Evolutionary conservation across 2,329 filamentous ascomycete genomes (phyloP).

Genomic region (Penicillium sclerotiorum): DNA sequence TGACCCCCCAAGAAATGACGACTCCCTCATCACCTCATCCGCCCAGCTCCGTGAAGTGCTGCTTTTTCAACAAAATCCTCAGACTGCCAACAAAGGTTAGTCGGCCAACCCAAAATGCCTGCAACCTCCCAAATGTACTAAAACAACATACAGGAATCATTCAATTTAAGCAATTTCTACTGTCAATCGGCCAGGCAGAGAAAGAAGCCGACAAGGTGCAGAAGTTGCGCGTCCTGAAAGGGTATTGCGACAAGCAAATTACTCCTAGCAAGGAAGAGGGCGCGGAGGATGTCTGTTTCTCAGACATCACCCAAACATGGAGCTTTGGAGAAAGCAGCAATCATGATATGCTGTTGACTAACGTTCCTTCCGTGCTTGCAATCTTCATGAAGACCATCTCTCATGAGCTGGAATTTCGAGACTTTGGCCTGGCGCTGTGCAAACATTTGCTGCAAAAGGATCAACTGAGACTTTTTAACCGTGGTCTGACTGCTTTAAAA

Average conservation of each 20-base stretch:
- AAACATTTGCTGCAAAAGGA: slow-evolving; percentile 78
- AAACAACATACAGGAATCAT: slow-evolving; percentile 39
- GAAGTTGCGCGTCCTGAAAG: slow-evolving; percentile 48
- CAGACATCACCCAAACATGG: slow-evolving; percentile 87
- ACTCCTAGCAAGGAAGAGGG: slow-evolving; percentile 51
- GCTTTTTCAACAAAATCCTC: slow-evolving; percentile 69
- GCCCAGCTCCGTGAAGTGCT: slow-evolving; percentile 71
- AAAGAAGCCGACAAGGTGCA: slow-evolving; percentile 39
- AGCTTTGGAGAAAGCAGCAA: slow-evolving; percentile 76
- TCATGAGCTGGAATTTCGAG: slow-evolving; percentile 69
- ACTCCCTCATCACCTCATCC: slow-evolving; percentile 47
- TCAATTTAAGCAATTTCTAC: slow-evolving; percentile 49
- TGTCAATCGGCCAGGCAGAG: slow-evolving; percentile 40
- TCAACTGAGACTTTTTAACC: slow-evolving; percentile 77
- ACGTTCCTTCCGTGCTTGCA: slow-evolving; percentile 77
- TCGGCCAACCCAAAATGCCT: slow-evolving; percentile 38
- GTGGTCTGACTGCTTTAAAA: slow-evolving; percentile 77
- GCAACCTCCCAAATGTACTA: neutral
- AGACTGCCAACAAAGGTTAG: slow-evolving; percentile 64
- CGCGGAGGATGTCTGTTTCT: slow-evolving; percentile 66
- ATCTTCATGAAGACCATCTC: slow-evolving; percentile 80
- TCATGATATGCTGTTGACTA: slow-evolving; percentile 78
- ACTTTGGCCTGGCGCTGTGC: slow-evolving; percentile 76
- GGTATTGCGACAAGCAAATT: slow-evolving; percentile 57
- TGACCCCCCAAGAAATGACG: slow-evolving; percentile 16